These are phyloP conservation scores for Bolboschoenoplectus hybrid DNA, from an alignment of 202 grass and related monocot genomes.

Conservation along the genomic window DNA sequence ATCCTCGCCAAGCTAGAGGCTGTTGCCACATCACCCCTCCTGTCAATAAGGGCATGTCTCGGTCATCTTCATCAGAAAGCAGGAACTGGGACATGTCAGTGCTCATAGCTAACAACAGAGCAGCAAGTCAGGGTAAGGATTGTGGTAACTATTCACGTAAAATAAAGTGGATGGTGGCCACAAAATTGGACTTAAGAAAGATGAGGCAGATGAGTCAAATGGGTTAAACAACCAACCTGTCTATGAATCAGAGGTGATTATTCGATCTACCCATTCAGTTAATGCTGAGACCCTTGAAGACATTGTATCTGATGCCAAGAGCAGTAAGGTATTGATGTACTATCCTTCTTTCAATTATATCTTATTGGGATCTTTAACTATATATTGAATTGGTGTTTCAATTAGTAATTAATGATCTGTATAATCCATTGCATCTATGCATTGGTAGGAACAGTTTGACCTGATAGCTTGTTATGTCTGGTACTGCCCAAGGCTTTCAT, in stretches of 20 bases:
- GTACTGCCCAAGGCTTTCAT: not conserved
- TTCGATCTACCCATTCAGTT: conserved; percentile 62
- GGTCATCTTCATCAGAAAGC: not conserved
- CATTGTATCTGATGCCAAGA: conserved; percentile 76
- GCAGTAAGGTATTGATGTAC: conserved; percentile 60
- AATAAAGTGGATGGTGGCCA: not conserved
- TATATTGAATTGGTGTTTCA: conserved; percentile 24
- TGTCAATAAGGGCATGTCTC: not conserved
- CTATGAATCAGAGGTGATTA: conserved; percentile 49
- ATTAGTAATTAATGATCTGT: not conserved
- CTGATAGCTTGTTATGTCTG: no score
- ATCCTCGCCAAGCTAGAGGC: conserved; percentile 78
- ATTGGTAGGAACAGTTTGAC: no score
- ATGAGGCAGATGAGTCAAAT: conserved; percentile 29
- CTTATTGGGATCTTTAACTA: conserved; percentile 22
- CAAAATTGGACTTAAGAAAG: conserved; percentile 24
- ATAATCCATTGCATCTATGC: not conserved
- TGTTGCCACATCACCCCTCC: conserved; percentile 76
- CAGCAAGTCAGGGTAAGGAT: conserved; percentile 10
- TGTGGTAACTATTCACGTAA: not conserved
- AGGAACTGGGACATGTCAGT: conserved; percentile 38
- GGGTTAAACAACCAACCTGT: conserved; percentile 29
- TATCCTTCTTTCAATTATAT: not conserved
- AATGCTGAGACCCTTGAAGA: conserved; percentile 62
- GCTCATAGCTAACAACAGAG: conserved; percentile 20